Conservation (phyloP, 2,329 filamentous ascomycete genomes). For the Cytospora piceae region DNA sequence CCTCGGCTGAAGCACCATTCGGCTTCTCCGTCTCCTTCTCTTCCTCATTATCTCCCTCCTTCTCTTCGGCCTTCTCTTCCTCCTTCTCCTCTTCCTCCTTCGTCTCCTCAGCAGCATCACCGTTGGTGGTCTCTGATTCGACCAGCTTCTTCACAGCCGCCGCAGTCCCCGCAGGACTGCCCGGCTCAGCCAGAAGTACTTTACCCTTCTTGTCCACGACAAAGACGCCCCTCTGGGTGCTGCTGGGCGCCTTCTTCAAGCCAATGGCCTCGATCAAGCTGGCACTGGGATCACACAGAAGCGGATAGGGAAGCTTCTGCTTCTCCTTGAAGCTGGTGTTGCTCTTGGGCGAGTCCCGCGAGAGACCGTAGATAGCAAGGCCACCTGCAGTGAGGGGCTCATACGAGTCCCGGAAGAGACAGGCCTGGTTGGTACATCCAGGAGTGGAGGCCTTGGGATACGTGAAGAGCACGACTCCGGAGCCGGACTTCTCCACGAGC, state of each 20-base stretch:
- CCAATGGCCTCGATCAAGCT: conserved; percentile 84
- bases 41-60: conserved; percentile 35
- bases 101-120: conserved; percentile 32
- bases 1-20: background rate
- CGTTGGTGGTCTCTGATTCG: conserved; percentile 44
- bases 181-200: conserved; percentile 69
- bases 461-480: conserved; percentile 89
- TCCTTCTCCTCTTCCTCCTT: conserved; percentile 34
- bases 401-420: conserved; percentile 89
- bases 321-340: conserved; percentile 94
- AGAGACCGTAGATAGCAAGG: conserved; percentile 87
- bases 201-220: conserved; percentile 82
- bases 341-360: conserved; percentile 82
- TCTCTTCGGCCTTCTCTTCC: conserved; percentile 3
- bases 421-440: conserved; percentile 92
- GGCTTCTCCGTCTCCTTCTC: background rate
- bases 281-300: conserved; percentile 79
- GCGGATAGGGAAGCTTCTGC: conserved; percentile 83
- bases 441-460: conserved; percentile 95
- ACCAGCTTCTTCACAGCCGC: conserved; percentile 76
- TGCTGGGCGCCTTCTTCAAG: conserved; percentile 81
- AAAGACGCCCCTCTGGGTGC: conserved; percentile 85
- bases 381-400: conserved; percentile 75
- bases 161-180: conserved; percentile 77
- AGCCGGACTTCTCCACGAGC: conserved; percentile 80